Conservation (phyloP, 2,329 filamentous ascomycete genomes). For the Talaromyces sp. region DNA sequence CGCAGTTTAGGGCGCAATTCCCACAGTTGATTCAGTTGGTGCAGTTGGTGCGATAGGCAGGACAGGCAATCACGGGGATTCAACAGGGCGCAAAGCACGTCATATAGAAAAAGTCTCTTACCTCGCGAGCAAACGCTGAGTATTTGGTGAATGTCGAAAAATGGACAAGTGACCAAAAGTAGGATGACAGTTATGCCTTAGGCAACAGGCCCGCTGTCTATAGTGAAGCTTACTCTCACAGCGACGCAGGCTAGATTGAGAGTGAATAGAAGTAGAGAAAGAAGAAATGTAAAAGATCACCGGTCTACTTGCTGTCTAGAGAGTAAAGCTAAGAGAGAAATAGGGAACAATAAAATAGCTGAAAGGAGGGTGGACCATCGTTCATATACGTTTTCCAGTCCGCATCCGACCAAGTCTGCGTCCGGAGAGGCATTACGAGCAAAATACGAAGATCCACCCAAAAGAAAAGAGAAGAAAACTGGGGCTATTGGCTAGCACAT, state of each 20-base stretch:
- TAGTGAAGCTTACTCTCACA: constrained; percentile 6
- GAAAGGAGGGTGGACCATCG: constrained; percentile 4
- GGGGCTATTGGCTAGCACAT: constrained; percentile 14
- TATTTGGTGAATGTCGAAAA: not conserved
- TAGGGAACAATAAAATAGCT: not conserved
- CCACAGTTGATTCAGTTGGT: not conserved
- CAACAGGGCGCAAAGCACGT: not conserved
- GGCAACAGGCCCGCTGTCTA: constrained; percentile 13
- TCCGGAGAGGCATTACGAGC: constrained; percentile 5
- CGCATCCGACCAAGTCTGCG: constrained; percentile 14
- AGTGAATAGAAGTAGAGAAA: not conserved
- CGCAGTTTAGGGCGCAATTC: not conserved
- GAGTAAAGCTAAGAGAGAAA: not conserved
- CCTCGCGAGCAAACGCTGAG: not conserved
- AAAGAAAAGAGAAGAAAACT: constrained; percentile 6
- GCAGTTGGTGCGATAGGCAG: not conserved
- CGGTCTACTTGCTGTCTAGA: not conserved
- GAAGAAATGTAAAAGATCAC: not conserved
- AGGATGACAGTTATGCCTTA: not conserved
- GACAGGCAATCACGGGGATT: not conserved
- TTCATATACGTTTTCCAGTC: constrained; percentile 13
- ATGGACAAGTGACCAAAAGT: not conserved
- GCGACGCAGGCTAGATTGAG: not conserved
- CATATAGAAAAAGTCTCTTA: not conserved
- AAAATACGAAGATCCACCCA: not conserved